Percentiles rank a stretch among this genome's conserved stretches.
These are phyloP conservation scores for Pelargonium exstipulatum DNA, from an alignment of 441 rosid species.

Conservation along the genomic window DNA sequence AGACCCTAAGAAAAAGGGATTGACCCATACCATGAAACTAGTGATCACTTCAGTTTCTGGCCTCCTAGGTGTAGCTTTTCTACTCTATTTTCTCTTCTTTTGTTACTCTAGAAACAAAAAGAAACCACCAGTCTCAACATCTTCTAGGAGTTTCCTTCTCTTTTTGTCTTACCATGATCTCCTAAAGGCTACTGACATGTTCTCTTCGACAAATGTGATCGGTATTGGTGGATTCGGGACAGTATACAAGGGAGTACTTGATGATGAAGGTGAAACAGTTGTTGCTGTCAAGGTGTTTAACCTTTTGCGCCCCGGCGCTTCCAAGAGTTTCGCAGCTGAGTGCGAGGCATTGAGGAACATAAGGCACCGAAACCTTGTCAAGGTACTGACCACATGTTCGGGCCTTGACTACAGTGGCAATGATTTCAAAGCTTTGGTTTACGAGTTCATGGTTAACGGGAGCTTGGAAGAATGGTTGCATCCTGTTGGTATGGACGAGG, in stretches of 20 bases:
- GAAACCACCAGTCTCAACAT: background rate
- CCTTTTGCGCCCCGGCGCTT: constrained; percentile 11
- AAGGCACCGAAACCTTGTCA: constrained; percentile 15
- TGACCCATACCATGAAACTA: background rate
- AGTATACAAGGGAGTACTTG: constrained; percentile 14
- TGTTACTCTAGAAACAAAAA: constrained; percentile 3
- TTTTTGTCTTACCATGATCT: background rate
- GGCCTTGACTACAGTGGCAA: constrained; percentile 9
- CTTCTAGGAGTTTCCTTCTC: background rate
- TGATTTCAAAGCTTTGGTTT: constrained; percentile 19
- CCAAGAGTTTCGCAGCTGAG: constrained; percentile 19
- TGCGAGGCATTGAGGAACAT: constrained; percentile 10
- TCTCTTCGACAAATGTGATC: background rate
- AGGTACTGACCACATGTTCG: constrained; percentile 16
- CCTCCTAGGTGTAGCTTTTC: background rate
- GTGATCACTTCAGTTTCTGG: background rate
- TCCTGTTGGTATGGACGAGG: too few species aligned
- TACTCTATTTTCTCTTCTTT: background rate
- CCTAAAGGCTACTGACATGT: constrained; percentile 1
- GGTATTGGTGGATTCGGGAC: constrained; percentile 15
- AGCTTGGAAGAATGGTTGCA: constrained; percentile 16
- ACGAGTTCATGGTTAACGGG: constrained; percentile 20
- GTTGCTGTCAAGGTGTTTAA: constrained; percentile 17
- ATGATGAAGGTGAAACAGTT: background rate
- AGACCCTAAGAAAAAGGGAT: background rate